Evolutionary conservation across 2,329 filamentous ascomycete genomes (phyloP).

Genomic region (Tolypocladium tundrense): DNA sequence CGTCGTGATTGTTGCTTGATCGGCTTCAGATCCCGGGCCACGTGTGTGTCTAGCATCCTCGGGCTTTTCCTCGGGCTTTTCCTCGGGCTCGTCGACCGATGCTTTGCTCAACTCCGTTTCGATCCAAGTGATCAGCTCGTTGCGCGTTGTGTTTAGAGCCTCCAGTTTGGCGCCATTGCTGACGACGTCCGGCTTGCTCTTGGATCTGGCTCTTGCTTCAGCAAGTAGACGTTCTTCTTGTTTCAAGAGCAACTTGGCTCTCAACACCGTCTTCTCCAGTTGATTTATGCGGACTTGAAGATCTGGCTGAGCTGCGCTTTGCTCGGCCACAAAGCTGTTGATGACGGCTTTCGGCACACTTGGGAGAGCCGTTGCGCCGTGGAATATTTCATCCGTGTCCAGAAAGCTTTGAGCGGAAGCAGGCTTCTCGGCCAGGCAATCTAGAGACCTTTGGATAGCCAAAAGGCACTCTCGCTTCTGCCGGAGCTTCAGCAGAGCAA

Average conservation of each 20-base stretch:
- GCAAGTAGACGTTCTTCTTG: slow-evolving; percentile 46
- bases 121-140: slow-evolving; percentile 55
- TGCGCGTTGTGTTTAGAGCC: slow-evolving; percentile 45
- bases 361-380: slow-evolving; percentile 32
- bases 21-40: slow-evolving; percentile 6
- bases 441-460: slow-evolving; percentile 40
- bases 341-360: slow-evolving; percentile 42
- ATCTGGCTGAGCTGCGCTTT: slow-evolving; percentile 25
- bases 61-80: slow-evolving; percentile 17
- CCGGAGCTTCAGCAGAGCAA: slow-evolving; percentile 39
- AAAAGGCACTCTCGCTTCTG: slow-evolving; percentile 40
- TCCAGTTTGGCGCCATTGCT: slow-evolving; percentile 32
- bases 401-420: slow-evolving; percentile 39
- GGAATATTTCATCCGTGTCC: slow-evolving; percentile 37
- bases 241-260: slow-evolving; percentile 45
- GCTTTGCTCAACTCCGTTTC: slow-evolving; percentile 50
- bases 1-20: slow-evolving; percentile 21
- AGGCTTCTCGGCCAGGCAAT: slow-evolving; percentile 39
- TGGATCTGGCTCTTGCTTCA: slow-evolving; percentile 30
- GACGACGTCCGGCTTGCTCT: slow-evolving; percentile 24
- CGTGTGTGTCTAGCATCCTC: slow-evolving; percentile 13
- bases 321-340: slow-evolving; percentile 35
- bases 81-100: slow-evolving; percentile 24
- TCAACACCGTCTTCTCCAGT: slow-evolving; percentile 48
- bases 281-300: slow-evolving; percentile 37